Percentiles rank a stretch among this genome's conserved stretches.
Conservation (phyloP, 2,329 filamentous ascomycete genomes). For the Penicillium sp. region DNA sequence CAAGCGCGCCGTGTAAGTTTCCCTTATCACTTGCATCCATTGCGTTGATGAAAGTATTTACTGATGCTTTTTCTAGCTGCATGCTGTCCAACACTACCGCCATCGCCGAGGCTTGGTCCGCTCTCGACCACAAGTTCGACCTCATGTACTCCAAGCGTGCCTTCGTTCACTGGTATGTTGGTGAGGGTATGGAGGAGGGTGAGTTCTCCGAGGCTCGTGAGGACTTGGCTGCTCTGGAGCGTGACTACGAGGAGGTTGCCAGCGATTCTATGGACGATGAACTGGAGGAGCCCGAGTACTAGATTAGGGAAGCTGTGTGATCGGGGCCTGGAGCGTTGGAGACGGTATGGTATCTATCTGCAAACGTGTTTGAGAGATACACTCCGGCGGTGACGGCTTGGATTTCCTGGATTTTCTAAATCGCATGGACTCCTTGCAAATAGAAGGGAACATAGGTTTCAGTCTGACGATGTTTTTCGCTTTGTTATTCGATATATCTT, state of each 20-base stretch:
- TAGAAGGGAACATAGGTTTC: slow-evolving; percentile 38
- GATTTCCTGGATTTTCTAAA: slow-evolving; percentile 25
- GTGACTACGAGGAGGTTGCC: slow-evolving; percentile 98
- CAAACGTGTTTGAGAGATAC: slow-evolving; percentile 21
- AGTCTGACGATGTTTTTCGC: slow-evolving; percentile 34
- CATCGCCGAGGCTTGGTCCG: slow-evolving; percentile 96
- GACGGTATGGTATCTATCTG: slow-evolving; percentile 13
- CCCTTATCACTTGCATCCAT: neutral
- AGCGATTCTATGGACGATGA: slow-evolving; percentile 85
- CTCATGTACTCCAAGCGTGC: slow-evolving; percentile 99
- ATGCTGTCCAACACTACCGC: slow-evolving; percentile 94
- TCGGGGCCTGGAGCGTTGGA: slow-evolving; percentile 16
- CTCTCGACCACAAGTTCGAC: slow-evolving; percentile 96
- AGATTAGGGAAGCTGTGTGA: slow-evolving; percentile 40
- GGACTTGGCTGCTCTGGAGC: slow-evolving; percentile 94
- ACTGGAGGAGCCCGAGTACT: slow-evolving; percentile 90
- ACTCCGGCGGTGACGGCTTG: slow-evolving; percentile 21
- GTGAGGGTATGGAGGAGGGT: slow-evolving; percentile 99
- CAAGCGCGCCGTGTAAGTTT: slow-evolving; percentile 89
- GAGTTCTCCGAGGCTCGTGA: slow-evolving; percentile 99
- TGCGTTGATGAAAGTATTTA: slow-evolving; percentile 9
- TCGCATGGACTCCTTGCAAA: slow-evolving; percentile 32
- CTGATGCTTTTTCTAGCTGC: slow-evolving; percentile 56
- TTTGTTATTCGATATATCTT: slow-evolving; percentile 39
- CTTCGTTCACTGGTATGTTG: slow-evolving; percentile 99